phyloP scores from a whole-genome alignment of 345 rosid genomes.

The Turnera subulata region DNA sequence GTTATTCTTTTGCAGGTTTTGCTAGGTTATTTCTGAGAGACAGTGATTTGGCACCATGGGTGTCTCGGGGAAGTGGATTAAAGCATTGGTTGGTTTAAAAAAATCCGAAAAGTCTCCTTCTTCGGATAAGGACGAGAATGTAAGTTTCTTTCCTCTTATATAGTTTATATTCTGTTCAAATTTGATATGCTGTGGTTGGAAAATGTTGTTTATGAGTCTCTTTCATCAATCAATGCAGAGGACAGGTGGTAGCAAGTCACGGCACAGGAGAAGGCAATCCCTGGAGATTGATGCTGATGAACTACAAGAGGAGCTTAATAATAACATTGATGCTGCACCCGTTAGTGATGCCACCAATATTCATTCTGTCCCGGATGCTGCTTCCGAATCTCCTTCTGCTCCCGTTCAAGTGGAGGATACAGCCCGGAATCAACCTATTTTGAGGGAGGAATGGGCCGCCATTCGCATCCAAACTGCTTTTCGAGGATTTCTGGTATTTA shows the following conservation, averaged over 20 bases:
- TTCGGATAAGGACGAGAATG: constrained; percentile 61
- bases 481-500: constrained; percentile 87
- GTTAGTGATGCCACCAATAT: constrained; percentile 36
- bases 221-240: constrained; percentile 34
- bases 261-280: constrained; percentile 55
- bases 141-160: constrained; percentile 21
- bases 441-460: constrained; percentile 68
- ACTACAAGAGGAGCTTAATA: constrained; percentile 48
- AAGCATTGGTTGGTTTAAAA: constrained; percentile 76
- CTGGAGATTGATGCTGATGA: constrained; percentile 53
- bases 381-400: constrained; percentile 47
- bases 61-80: constrained; percentile 92
- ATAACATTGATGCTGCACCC: constrained; percentile 22
- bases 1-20: constrained; percentile 27
- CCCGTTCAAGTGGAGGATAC: constrained; percentile 46
- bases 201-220: neutral
- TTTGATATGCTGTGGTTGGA: neutral
- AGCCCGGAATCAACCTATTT: constrained; percentile 35
- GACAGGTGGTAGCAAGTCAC: constrained; percentile 46
- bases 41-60: constrained; percentile 50
- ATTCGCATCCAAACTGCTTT: constrained; percentile 85
- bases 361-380: constrained; percentile 32
- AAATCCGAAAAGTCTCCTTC: constrained; percentile 72
- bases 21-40: constrained; percentile 17
- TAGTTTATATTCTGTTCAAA: neutral